Evolutionary conservation across 768 basidiomycete genomes (phyloP), one percentile per base, ranked within the genome.

Genomic region (Tubosaeta brunneosetosa): DNA sequence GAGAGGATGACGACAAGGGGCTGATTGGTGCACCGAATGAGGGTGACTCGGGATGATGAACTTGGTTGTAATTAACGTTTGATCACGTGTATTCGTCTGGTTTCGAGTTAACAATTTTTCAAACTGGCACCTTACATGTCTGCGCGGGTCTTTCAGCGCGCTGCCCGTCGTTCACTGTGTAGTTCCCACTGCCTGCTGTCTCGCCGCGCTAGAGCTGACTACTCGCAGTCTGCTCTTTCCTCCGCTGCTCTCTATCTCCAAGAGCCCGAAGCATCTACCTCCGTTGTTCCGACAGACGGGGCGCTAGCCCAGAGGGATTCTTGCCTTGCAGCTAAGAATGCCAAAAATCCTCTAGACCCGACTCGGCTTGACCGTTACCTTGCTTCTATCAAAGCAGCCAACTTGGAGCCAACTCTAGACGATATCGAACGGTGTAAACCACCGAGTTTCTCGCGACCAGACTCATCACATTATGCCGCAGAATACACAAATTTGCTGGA

Each of bases 401-500:
- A 76, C 25, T 61, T 73, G 27, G 68, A 76, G 26, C 74, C 86
- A 7, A 79, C 79, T 3, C 68, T 88, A 26, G 73, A 70, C 37
- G 88, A 91, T 52, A 65, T 89, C 40, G 85, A 88, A 61, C 75
- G 74, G 13, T 78, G 73, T 55, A 79, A 74, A 47, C 83, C 85
- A 5, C 44, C 47, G 13, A 53, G 55, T 2, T 73, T 74, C 48
- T 66, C 79, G 11, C 57, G 62, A 5, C 71, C 78, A 4, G 71
- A 73, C 19, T 72, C 77, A 1, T 61, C 66, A 1, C 58, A 71
- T 48, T 91, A 87, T 61, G 74, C 77, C 51, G 55, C 59, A 16
- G 70, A 80, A 46, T 88, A 86, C 59, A 73, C 73, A 33, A 62
- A 68, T n/a, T 68, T 85, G n/a, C 55, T 81, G 32, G 74, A 79